Conservation (phyloP, 225 moss, liverwort and hornwort genomes). For the Ulota crispa region DNA sequence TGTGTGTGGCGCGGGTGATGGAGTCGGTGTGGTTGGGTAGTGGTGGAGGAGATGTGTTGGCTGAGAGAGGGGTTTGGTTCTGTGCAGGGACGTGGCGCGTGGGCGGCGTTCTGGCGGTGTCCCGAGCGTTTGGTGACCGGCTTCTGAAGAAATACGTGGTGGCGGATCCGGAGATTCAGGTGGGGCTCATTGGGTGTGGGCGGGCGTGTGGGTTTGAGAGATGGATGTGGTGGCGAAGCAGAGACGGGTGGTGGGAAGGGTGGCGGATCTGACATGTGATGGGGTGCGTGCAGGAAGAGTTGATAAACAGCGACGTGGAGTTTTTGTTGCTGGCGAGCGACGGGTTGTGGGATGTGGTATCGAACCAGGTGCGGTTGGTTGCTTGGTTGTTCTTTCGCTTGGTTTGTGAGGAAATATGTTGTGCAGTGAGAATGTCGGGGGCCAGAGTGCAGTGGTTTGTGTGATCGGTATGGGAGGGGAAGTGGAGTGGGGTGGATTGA, state of each 20-base stretch:
- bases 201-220: neutral
- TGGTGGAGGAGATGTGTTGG: neutral
- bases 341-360: conserved; percentile 94
- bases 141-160: conserved; percentile 94
- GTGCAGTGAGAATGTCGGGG: neutral
- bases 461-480: neutral
- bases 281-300: conserved; percentile 55
- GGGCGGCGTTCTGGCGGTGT: conserved; percentile 95
- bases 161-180: conserved; percentile 95
- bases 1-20: neutral
- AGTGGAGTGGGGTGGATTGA: neutral
- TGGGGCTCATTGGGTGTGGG: conserved; percentile 14
- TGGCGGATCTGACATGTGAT: neutral
- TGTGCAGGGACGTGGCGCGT: conserved; percentile 97
- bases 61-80: conserved; percentile 2
- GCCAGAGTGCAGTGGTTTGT: neutral
- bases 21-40: neutral
- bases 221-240: neutral
- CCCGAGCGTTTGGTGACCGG: conserved; percentile 94
- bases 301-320: conserved; percentile 67
- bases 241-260: neutral
- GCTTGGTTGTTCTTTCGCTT: neutral
- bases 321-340: conserved; percentile 97
- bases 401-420: neutral
- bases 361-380: conserved; percentile 66